Percentiles rank a stretch among this genome's conserved stretches.
phyloP scores from a whole-genome alignment of 2,329 filamentous ascomycete species.

The Meredithiella fracta region DNA sequence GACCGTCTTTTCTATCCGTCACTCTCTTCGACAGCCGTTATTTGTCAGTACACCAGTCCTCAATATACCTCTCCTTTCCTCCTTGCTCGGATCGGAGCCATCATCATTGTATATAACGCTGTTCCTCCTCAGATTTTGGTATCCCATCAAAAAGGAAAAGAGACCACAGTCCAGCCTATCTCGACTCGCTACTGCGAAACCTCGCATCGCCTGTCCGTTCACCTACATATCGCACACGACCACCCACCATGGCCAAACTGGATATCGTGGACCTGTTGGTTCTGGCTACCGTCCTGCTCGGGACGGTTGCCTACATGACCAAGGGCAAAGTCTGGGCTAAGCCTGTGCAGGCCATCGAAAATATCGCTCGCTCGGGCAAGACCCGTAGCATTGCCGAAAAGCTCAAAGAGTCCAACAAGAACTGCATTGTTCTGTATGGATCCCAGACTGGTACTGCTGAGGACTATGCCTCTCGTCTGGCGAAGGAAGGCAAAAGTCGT shows the following conservation, averaged over 20 bases:
- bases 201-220: not conserved
- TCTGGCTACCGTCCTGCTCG: constrained; percentile 67
- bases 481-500: constrained; percentile 91
- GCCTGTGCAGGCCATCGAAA: constrained; percentile 52
- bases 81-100: not conserved
- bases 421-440: constrained; percentile 96
- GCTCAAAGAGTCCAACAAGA: constrained; percentile 89
- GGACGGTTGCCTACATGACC: constrained; percentile 89
- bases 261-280: constrained; percentile 92
- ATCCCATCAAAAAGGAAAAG: not conserved
- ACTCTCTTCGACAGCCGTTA: not conserved
- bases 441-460: constrained; percentile 97
- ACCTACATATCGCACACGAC: not conserved
- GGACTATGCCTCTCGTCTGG: constrained; percentile 88
- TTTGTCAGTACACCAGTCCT: not conserved
- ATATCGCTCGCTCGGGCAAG: constrained; percentile 59
- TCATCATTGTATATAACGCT: not conserved
- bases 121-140: not conserved
- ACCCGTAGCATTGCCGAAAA: constrained; percentile 88
- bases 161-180: not conserved
- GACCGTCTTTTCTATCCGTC: not conserved
- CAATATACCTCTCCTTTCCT: not conserved
- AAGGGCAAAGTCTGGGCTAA: constrained; percentile 91
- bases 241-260: constrained; percentile 68
- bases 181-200: constrained; percentile 1